Conservation (phyloP, 148 eudicot species). For the Polygonum aviculare region DNA sequence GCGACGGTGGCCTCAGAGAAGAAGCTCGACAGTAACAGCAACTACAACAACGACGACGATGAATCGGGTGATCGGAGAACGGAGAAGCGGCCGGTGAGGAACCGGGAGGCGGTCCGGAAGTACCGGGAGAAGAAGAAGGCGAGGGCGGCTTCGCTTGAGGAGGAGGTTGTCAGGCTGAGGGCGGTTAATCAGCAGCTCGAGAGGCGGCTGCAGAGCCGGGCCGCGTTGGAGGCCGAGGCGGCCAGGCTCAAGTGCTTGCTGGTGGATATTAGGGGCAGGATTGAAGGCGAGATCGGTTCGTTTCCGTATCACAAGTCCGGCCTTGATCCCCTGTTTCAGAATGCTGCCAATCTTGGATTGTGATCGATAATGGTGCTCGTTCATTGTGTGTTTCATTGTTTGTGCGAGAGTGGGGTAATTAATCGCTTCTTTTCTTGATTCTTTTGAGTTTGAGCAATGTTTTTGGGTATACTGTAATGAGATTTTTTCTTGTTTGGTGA, state of each 20-base stretch:
- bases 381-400: no score
- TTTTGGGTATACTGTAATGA: no score
- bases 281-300: slow-evolving; percentile 62
- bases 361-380: slow-evolving; percentile 15
- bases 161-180: slow-evolving; percentile 51
- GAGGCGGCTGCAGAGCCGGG: slow-evolving; percentile 45
- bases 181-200: slow-evolving; percentile 53
- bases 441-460: no score
- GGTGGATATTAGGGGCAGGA: slow-evolving; percentile 65
- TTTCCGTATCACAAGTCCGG: slow-evolving; percentile 48
- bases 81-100: slow-evolving; percentile 42
- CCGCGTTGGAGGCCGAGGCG: slow-evolving; percentile 53
- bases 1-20: slow-evolving; percentile 5
- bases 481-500: no score
- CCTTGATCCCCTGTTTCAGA: slow-evolving; percentile 3
- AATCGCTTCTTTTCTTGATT: no score
- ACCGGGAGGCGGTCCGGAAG: slow-evolving; percentile 71
- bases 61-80: slow-evolving; percentile 33
- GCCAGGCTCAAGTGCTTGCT: slow-evolving; percentile 67
- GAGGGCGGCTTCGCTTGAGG: slow-evolving; percentile 44
- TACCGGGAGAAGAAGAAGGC: slow-evolving; percentile 75
- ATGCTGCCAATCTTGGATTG: slow-evolving; percentile 25
- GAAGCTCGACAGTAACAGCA: no score
- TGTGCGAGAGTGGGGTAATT: no score
- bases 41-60: slow-evolving; percentile 29